These are phyloP conservation scores for Monilinia laxa DNA, from an alignment of 2,329 filamentous ascomycete species.

Conservation along the genomic window DNA sequence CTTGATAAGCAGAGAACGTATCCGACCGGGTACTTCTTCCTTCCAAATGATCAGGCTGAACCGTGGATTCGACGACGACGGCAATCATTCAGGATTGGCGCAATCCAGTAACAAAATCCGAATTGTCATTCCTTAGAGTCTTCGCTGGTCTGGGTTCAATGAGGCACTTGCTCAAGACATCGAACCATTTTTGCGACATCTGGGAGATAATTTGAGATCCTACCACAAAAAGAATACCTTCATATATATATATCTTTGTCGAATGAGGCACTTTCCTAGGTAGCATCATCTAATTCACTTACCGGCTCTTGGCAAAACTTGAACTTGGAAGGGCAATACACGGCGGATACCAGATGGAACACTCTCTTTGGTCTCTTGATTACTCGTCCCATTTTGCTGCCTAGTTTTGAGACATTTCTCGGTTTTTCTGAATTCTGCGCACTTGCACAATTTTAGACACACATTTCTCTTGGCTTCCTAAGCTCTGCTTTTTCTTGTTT, in stretches of 20 bases:
- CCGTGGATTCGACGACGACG: conserved; percentile 11
- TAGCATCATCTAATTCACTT: conserved; percentile 9
- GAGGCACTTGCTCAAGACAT: not conserved
- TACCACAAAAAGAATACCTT: not conserved
- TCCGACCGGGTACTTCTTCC: conserved; percentile 10
- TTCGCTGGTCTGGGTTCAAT: not conserved
- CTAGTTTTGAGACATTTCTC: not conserved
- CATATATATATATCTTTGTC: not conserved
- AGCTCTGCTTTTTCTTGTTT: not conserved
- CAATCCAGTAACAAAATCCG: not conserved
- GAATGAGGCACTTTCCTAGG: not conserved
- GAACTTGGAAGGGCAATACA: not conserved
- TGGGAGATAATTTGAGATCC: not conserved
- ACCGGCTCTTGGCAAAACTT: not conserved
- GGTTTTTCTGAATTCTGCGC: not conserved
- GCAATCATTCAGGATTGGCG: conserved; percentile 5
- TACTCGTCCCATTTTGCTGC: not conserved
- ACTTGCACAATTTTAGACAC: not conserved
- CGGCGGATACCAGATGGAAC: not conserved
- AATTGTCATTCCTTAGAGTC: not conserved
- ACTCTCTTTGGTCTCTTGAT: not conserved
- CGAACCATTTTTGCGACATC: not conserved
- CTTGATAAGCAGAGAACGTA: not conserved
- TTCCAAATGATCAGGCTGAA: not conserved
- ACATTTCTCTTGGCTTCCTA: not conserved